These are phyloP conservation scores for Boechera retrofracta DNA, from an alignment of 345 rosid genomes.

Conservation along the genomic window DNA sequence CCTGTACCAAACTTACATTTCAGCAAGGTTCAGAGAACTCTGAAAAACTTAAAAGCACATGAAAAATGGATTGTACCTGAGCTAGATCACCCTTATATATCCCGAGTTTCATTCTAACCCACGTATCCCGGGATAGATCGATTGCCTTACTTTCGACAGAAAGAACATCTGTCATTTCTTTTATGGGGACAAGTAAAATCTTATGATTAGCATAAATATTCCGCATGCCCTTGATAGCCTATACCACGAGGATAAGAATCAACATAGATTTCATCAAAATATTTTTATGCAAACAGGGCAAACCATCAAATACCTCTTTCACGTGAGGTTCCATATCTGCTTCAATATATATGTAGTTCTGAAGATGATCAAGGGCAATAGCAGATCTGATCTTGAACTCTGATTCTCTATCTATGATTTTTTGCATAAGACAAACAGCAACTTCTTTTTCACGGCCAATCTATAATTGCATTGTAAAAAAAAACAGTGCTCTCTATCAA, in stretches of 20 bases:
- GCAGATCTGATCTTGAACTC: slow-evolving; percentile 81
- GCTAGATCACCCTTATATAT: slow-evolving; percentile 89
- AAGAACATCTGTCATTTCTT: slow-evolving; percentile 92
- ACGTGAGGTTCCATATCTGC: slow-evolving; percentile 94
- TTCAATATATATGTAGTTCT: slow-evolving; percentile 75
- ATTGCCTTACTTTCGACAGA: slow-evolving; percentile 83
- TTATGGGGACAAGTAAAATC: slow-evolving; percentile 81
- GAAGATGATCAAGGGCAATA: slow-evolving; percentile 85
- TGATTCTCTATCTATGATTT: slow-evolving; percentile 73
- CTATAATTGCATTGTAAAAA: slow-evolving; percentile 43
- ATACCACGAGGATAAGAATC: slow-evolving; percentile 21
- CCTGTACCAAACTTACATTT: slow-evolving; percentile 48
- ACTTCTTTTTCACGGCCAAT: slow-evolving; percentile 91
- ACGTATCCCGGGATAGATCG: slow-evolving; percentile 79
- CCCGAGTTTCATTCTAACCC: slow-evolving; percentile 96
- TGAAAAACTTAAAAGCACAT: background rate
- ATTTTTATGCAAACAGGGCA: background rate
- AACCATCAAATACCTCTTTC: slow-evolving; percentile 63
- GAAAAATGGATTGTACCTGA: slow-evolving; percentile 54
- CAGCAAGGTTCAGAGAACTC: background rate
- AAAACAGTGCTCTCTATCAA: background rate
- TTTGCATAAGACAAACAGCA: slow-evolving; percentile 89
- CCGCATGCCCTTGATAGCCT: slow-evolving; percentile 89
- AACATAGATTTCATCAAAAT: background rate
- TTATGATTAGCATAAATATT: slow-evolving; percentile 60